Base-by-base conservation (phyloP, 345 rosid genomes). In the Gossypium mustelinum region DNA sequence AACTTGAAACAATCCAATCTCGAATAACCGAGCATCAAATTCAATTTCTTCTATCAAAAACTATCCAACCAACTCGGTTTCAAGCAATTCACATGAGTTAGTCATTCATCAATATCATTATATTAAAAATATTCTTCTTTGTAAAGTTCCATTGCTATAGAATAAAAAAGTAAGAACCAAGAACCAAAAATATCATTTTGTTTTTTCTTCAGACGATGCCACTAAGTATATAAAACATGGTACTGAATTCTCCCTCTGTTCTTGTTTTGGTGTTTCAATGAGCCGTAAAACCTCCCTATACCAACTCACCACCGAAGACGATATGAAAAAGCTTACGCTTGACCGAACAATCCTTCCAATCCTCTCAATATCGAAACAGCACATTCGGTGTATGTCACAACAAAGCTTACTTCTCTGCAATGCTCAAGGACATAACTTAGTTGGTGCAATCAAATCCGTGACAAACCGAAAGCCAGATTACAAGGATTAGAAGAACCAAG, bases 391-490 rank as follows among this genome's bases (percentile, higher is more conserved):
- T 27, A 29, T 62, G 14, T 13, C 54, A 52, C 9, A 18, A 50
- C 9, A 25, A 34, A 60, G 17, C 57, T 45, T 25, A 16, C 45
- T 11, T 29, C 45, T 73, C 39, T 29, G 52, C 1, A 1, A 39
- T 2, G 24, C 18, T 18, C 34, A 0, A 45, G 34, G 70, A 41
- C 45, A 41, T 22, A 50, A 34, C 78, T 90, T 34, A 74, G 68
- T 92, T 90, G 67, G 96, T 80, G 89, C 94, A 93, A 73, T 87
- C 48, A 73, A 95, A 92, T 47, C 98, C 99, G 22, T 85, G 93
- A 81, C 96, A 92, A 65, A 90, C 77, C 1, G 98, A 93, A 69
- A 95, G 86, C 99, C 97, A 91, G 73, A 95, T 90, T 62, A 92
- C 70, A 67, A 95, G 89, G 76, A 91, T 84, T 47, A 93, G 90